phyloP scores from a whole-genome alignment of 2,329 filamentous ascomycete species.

The Pseudocercospora fuligena region DNA sequence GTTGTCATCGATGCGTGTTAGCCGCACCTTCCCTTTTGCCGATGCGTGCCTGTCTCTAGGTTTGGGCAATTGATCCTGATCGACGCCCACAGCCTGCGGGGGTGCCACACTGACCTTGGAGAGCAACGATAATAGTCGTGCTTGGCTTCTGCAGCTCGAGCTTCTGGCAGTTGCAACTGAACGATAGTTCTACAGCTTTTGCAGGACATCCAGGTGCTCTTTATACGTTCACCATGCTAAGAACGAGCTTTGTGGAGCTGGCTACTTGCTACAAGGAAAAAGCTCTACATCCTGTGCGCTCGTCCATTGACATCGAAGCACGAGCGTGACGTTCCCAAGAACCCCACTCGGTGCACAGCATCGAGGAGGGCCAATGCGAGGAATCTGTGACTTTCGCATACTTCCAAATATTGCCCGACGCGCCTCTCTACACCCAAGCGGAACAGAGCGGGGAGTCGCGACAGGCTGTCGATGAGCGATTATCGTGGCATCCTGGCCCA shows the following conservation, averaged over 20 bases:
- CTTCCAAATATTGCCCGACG: neutral
- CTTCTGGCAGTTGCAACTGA: neutral
- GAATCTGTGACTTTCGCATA: neutral
- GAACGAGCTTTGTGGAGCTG: neutral
- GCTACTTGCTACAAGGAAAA: slow-evolving; percentile 11
- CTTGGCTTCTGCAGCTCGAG: neutral
- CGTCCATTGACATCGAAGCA: slow-evolving; percentile 1
- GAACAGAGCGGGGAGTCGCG: slow-evolving; percentile 5
- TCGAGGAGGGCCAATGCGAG: neutral
- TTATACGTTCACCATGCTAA: neutral
- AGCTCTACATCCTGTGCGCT: slow-evolving; percentile 12
- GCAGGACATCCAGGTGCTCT: neutral
- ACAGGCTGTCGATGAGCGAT: slow-evolving; percentile 6
- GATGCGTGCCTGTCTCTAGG: neutral
- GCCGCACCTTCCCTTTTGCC: slow-evolving; percentile 17
- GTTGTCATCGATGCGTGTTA: slow-evolving; percentile 13
- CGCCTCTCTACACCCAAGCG: neutral
- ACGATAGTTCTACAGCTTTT: neutral
- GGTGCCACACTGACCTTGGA: neutral
- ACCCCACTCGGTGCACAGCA: slow-evolving; percentile 7
- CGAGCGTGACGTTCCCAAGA: slow-evolving; percentile 9
- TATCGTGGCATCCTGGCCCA: slow-evolving; percentile 11
- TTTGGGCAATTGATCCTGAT: slow-evolving; percentile 2
- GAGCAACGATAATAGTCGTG: neutral
- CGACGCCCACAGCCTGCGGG: neutral